phyloP scores from a whole-genome alignment of 2,329 filamentous ascomycete genomes.

The Hypoxylon rubiginosum region DNA sequence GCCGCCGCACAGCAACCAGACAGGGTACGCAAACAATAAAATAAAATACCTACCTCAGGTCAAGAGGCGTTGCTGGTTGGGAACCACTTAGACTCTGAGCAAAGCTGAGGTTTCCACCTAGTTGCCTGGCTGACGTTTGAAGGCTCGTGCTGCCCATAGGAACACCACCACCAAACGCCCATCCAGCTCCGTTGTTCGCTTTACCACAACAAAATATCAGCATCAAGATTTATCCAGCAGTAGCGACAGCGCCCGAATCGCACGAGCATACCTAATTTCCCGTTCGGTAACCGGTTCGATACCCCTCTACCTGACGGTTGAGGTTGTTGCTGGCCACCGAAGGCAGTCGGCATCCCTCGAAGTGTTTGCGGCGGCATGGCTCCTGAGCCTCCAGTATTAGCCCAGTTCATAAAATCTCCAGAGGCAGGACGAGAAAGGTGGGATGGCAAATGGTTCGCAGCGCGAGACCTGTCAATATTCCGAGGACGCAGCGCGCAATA shows the following conservation, averaged over 20 bases:
- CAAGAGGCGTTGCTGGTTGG: slow-evolving; percentile 72
- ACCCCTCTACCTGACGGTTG: slow-evolving; percentile 68
- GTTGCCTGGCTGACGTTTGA: slow-evolving; percentile 66
- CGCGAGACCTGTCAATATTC: slow-evolving; percentile 9
- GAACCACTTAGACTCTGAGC: slow-evolving; percentile 75
- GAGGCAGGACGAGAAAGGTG: slow-evolving; percentile 19
- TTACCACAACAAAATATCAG: slow-evolving; percentile 47
- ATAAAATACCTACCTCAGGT: slow-evolving; percentile 71
- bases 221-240: slow-evolving; percentile 33
- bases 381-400: slow-evolving; percentile 60
- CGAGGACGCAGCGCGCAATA: slow-evolving; percentile 13
- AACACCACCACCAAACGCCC: slow-evolving; percentile 73
- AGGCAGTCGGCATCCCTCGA: slow-evolving; percentile 72
- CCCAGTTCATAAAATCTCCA: slow-evolving; percentile 43
- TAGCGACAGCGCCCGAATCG: slow-evolving; percentile 15
- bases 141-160: slow-evolving; percentile 71
- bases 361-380: slow-evolving; percentile 73
- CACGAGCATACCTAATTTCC: slow-evolving; percentile 70
- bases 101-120: slow-evolving; percentile 73
- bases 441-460: slow-evolving; percentile 14
- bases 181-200: slow-evolving; percentile 68
- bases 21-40: slow-evolving; percentile 23
- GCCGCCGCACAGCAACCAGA: slow-evolving; percentile 1
- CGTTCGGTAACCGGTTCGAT: slow-evolving; percentile 72
- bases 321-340: slow-evolving; percentile 70